A percentile compares a stretch with the other conserved stretches of the same genome.
phyloP scores from a whole-genome alignment of 495 filamentous ascomycete genomes.

The Penicillium subrubescens region DNA sequence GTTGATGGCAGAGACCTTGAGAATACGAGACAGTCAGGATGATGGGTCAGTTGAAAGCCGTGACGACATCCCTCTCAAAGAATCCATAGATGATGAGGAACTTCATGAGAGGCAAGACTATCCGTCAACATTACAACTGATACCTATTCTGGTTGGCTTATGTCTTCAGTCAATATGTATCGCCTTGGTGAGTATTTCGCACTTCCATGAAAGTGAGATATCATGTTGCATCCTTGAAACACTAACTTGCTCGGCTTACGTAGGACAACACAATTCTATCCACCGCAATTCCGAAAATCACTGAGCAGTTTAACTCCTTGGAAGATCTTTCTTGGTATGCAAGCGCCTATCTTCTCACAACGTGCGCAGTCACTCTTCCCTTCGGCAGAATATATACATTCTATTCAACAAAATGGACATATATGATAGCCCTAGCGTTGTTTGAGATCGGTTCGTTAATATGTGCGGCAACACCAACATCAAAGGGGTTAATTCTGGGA shows the following conservation, averaged over 20 bases:
- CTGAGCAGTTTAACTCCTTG: constrained; percentile 73
- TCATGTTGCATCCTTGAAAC: neutral
- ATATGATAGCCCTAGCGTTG: constrained; percentile 67
- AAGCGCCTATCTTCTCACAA: constrained; percentile 68
- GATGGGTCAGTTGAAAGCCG: constrained; percentile 15
- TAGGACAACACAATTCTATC: constrained; percentile 78
- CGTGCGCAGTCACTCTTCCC: constrained; percentile 69
- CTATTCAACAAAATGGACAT: constrained; percentile 75
- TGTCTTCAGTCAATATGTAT: constrained; percentile 66
- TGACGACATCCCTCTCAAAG: constrained; percentile 31
- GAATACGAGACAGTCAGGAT: constrained; percentile 13
- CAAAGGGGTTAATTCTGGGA: constrained; percentile 76
- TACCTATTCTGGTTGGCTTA: constrained; percentile 59
- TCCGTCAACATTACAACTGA: constrained; percentile 52
- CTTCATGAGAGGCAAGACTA: constrained; percentile 48
- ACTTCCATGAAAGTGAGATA: too few species aligned
- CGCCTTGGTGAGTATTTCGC: constrained; percentile 52
- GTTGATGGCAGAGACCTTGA: constrained; percentile 16
- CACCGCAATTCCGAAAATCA: constrained; percentile 84
- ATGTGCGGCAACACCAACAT: constrained; percentile 77
- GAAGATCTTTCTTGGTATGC: constrained; percentile 83
- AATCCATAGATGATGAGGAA: constrained; percentile 10
- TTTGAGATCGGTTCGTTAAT: constrained; percentile 84
- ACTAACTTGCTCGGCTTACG: neutral
- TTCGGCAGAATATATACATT: constrained; percentile 82